Percentiles rank a stretch among this genome's conserved stretches.
Conservation (phyloP, 192 early-diverging fungal species). For the Mortierella claussenii region DNA sequence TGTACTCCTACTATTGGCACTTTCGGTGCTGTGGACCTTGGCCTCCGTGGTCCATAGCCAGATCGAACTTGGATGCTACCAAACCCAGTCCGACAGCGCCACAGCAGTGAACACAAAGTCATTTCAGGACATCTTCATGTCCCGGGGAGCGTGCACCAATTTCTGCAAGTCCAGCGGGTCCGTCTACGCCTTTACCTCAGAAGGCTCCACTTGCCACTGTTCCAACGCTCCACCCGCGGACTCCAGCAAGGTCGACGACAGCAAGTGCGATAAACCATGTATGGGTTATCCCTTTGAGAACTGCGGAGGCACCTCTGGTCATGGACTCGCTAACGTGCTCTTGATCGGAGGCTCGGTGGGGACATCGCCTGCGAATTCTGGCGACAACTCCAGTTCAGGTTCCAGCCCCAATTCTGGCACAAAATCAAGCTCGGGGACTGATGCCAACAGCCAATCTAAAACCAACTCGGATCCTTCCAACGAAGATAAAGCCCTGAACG, state of each 20-base stretch:
- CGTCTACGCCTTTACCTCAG: constrained; percentile 29
- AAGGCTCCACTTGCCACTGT: constrained; percentile 35
- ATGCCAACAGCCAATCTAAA: too few relatives aligned
- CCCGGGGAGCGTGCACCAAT: constrained; percentile 45
- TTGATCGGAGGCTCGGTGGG: constrained; percentile 32
- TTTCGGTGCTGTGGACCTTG: constrained; percentile 1
- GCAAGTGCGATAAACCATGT: constrained; percentile 45
- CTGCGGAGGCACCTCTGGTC: constrained; percentile 31
- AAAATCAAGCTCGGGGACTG: too few relatives aligned
- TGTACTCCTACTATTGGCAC: background rate
- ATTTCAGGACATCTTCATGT: constrained; percentile 49
- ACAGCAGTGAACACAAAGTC: constrained; percentile 11
- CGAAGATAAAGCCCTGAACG: constrained; percentile 20
- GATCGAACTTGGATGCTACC: constrained; percentile 38
- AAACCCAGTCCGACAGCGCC: constrained; percentile 22
- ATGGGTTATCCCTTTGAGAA: constrained; percentile 49
- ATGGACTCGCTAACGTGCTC: constrained; percentile 23
- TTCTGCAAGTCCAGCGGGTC: constrained; percentile 26
- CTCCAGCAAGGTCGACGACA: constrained; percentile 37
- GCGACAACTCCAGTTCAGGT: too few relatives aligned
- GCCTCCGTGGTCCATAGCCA: constrained; percentile 10
- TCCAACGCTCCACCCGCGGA: constrained; percentile 18
- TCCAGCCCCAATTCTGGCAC: background rate
- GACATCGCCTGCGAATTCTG: too few relatives aligned
- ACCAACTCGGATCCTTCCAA: constrained; percentile 5